Percentiles rank a stretch among this genome's conserved stretches.
phyloP scores from a whole-genome alignment of 306 rosid genomes.

The Ormosia semicastrata region DNA sequence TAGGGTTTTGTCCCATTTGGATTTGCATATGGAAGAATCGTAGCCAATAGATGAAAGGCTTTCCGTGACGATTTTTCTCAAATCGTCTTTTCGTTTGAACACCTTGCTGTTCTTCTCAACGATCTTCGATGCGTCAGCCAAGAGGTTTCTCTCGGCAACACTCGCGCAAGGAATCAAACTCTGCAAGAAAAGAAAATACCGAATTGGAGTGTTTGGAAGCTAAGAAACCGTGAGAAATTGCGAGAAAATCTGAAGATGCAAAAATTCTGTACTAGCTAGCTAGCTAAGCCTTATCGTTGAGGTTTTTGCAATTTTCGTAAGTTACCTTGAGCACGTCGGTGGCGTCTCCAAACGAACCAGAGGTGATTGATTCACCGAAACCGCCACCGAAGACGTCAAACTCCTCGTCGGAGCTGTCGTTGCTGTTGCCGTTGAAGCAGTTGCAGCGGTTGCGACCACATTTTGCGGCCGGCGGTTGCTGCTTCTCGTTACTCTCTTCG shows the following conservation, averaged over 20 bases:
- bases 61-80: constrained; percentile 65
- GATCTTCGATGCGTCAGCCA: constrained; percentile 86
- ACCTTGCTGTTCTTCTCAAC: constrained; percentile 71
- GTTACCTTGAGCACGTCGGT: constrained; percentile 74
- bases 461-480: constrained; percentile 42
- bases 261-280: neutral
- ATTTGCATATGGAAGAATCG: constrained; percentile 75
- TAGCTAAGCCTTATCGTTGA: neutral
- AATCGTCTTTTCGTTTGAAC: constrained; percentile 66
- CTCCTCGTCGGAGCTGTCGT: constrained; percentile 92
- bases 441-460: constrained; percentile 85
- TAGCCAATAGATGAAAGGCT: constrained; percentile 72
- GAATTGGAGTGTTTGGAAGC: neutral
- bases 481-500: constrained; percentile 78
- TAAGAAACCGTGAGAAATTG: neutral
- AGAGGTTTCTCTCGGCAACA: constrained; percentile 78
- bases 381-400: constrained; percentile 58
- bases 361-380: constrained; percentile 51
- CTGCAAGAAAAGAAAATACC: constrained; percentile 29
- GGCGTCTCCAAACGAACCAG: constrained; percentile 69
- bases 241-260: neutral
- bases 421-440: constrained; percentile 81
- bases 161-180: constrained; percentile 72
- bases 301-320: neutral
- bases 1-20: constrained; percentile 86